A percentile compares a stretch with the other conserved stretches of the same genome.
These are phyloP conservation scores for Tulasnella sp. DNA, from an alignment of 768 basidiomycete genomes.

Conservation along the genomic window DNA sequence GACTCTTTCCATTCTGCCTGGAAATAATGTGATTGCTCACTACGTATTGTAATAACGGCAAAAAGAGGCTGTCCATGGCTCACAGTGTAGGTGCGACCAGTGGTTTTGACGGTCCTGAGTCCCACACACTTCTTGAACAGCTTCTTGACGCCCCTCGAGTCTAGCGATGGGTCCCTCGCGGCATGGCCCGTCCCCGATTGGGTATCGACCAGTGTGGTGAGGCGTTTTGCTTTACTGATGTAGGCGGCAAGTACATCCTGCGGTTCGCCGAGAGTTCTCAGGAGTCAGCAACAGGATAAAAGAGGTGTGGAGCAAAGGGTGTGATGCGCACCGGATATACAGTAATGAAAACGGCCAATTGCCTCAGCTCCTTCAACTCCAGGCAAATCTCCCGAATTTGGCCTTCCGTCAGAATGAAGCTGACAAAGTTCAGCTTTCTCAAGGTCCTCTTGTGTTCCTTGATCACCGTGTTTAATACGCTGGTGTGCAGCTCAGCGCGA, in stretches of 20 bases:
- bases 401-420: neutral
- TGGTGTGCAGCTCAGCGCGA: neutral
- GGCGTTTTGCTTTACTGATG: neutral
- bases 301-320: neutral
- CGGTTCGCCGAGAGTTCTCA: no score
- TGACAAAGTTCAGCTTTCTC: slow-evolving; percentile 7
- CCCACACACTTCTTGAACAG: neutral
- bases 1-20: no score
- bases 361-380: slow-evolving; percentile 1
- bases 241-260: neutral
- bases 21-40: no score
- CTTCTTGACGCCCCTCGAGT: neutral
- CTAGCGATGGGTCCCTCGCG: neutral
- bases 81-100: slow-evolving; percentile 3
- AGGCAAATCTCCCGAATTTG: slow-evolving; percentile 2
- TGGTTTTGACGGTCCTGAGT: neutral
- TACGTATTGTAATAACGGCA: no score
- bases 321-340: neutral
- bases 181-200: slow-evolving; percentile 2
- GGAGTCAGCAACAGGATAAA: neutral
- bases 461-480: neutral
- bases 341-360: neutral
- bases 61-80: neutral
- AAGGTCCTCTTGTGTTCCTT: slow-evolving; percentile 6
- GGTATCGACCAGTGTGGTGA: slow-evolving; percentile 1